Evolutionary conservation across 495 filamentous ascomycete species (phyloP), one percentile per base, ranked within the genome.

Genomic region (Xylaria castorea): DNA sequence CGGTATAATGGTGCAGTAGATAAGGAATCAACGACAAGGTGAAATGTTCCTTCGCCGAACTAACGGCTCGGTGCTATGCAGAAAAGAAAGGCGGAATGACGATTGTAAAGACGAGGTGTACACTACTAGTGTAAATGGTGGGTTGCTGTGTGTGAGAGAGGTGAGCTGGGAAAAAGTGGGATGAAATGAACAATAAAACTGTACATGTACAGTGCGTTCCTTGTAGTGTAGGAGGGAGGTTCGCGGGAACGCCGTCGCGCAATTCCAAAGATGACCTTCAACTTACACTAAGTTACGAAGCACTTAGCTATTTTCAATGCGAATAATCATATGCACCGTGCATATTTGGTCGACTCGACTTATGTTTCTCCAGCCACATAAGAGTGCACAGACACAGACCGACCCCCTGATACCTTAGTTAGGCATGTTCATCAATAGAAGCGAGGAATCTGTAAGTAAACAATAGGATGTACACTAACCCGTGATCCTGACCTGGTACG

Each of bases 161-260:
- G 63, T 51, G 8, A 53, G 64, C 34, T n/a, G 38, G 18, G 14
- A 48, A 68, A 57, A 38, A 38, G 64, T 46, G 64, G 64, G 44
- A 34, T 53, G 64, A 27, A n/a, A 67, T 66, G 30, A 66, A 66
- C 2, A 38, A 50, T 36, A 8, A 25, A 16, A 57, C 25, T 27
- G 9, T 44, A 40, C 60, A 44, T 36, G 51, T 71, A 71, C 57
- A 51, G 57, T 62, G 60, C 18, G 60, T 61, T 22, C 36, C 55
- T 58, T 48, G 67, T 42, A 53, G 32, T 48, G 67, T 42, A 53
- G 32, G 25, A 55, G 40, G 9, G 7, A 44, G 22, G 25, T 44
- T 55, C 30, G 48, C 69, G 69, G 69, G 48, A 71, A 65, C 58
- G 61, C 69, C 69, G 69, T 71, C 60, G 46, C 30, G 68, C 44